Evolutionary conservation across 73 alveolate genomes (phyloP).

Genomic region (Chromera velia): DNA sequence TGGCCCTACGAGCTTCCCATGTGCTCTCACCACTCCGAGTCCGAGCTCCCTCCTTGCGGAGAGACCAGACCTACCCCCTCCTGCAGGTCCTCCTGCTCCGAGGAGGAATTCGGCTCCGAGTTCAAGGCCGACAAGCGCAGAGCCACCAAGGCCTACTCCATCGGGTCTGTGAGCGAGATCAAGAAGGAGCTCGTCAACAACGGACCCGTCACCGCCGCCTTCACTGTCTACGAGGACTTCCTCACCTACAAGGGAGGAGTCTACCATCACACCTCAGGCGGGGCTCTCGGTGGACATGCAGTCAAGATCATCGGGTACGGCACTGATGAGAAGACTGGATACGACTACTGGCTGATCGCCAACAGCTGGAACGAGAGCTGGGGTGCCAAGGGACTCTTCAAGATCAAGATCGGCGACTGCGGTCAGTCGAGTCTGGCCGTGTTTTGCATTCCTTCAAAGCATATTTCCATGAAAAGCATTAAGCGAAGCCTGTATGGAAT

Average conservation of each 20-base stretch:
- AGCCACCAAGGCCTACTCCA: too few species aligned
- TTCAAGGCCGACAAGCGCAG: too few species aligned
- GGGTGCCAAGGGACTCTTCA: slow-evolving; percentile 67
- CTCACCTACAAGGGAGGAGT: slow-evolving; percentile 68
- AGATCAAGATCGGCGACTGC: slow-evolving; percentile 17
- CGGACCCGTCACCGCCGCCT: slow-evolving; percentile 86
- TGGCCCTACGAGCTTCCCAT: background rate
- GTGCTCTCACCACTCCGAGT: background rate
- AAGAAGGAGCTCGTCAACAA: too few species aligned
- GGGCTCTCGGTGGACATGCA: slow-evolving; percentile 84
- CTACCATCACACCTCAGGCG: slow-evolving; percentile 69
- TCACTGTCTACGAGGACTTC: slow-evolving; percentile 85
- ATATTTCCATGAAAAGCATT: background rate
- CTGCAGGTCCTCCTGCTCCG: too few species aligned
- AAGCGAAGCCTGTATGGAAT: too few species aligned
- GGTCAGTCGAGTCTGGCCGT: background rate
- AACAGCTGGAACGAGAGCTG: slow-evolving; percentile 68
- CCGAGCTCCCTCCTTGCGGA: too few species aligned
- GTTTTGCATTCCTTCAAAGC: background rate
- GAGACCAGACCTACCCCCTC: too few species aligned
- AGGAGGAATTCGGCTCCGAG: too few species aligned
- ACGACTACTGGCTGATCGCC: slow-evolving; percentile 62
- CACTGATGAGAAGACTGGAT: slow-evolving; percentile 25
- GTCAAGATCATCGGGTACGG: slow-evolving; percentile 67
- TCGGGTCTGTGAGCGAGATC: too few species aligned